Base-by-base conservation (phyloP, 768 basidiomycete species). In the Pholiota molesta region DNA sequence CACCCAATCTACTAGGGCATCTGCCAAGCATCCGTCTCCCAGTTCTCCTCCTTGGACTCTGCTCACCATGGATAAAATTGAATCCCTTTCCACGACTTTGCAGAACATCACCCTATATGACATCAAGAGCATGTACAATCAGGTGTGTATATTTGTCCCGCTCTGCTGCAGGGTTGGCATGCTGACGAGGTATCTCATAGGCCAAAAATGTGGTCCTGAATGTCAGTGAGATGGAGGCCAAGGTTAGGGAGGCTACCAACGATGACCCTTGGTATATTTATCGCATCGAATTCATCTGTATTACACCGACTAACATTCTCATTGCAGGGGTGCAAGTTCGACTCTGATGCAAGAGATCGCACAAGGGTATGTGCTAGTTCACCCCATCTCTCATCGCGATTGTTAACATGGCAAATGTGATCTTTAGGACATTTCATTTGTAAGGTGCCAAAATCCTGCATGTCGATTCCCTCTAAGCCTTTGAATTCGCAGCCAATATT, bases 311-410 rank as follows among this genome's bases (percentile, higher is more conserved):
- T 37, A 16, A 37, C 35, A 9, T 2, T 37, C 35, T 6, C 10
- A 57, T 55, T 59, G 60, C 65, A 97, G 96, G 97, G 97, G 97
- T 17, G 97, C 97, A 62, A 95, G 93, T 72, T 97, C 96, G 53
- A 96, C 95, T 26, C 77, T 99, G 75, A 99, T 99, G 97, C 92
- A 95, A 72, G 95, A 99, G 68, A 99, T 99, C 66, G 95, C 97
- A 13, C 91, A 95, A 83, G 94, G 92, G 96, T 97, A 68, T 35
- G 68, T 59, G 29, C 5, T 49, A 35, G 16, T 47, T 39, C 9
- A 21, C 53, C 7, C 26, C 9, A 29, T 19, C 21, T 61, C 33
- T 29, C 19, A 47, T 23, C 45, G 39, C 51, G 49, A 14, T 17
- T 52, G 21, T 17, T 35, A 33, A 55, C 16, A 0, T 37, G 17